Base-by-base conservation (phyloP, 2,329 filamentous ascomycete genomes). In the Coccinonectria pachysandricola region DNA sequence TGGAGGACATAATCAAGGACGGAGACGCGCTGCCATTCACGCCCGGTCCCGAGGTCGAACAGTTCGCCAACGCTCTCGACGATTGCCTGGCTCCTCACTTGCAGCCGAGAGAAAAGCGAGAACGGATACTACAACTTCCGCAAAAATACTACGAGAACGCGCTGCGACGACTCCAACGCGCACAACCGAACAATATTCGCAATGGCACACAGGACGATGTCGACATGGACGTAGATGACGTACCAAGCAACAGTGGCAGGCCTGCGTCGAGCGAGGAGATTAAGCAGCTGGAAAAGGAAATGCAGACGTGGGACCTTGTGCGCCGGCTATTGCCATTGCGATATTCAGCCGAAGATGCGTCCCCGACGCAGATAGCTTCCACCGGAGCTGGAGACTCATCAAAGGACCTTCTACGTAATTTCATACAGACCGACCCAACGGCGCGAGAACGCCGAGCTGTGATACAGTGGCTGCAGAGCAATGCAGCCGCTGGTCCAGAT, bases 251-350 rank as follows among this genome's bases (percentile, higher is more conserved):
- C 12, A 42, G 37, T 8, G 35, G 39, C 34, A 44, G 36, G 26
- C 37, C 33, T 23, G 39, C 39, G 31, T 43, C 42, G 20, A 35
- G 35, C 11, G 42, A 46, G 9, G 43, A 53, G 24, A 45, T 40
- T 24, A 48, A 36, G 68, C 46, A 69, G 30, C 79, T 85, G 66
- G 76, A 92, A 53, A 69, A 80, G 37, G 91, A 98, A 55, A 74
- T 77, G 20, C 84, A 92, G 44, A 91, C 86, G 0, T 98, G 91
- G 91, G 78, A 92, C 47, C 64, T 96, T 15, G 60, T 96, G 32
- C 70, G 75, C 24, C 71, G 82, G 19, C 64, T 93, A 34, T 67
- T 94, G 26, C 75, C 79, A 8, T 54, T 84, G 37, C 71, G 82
- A 43, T 78, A 84, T 48, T 59, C 65, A 18, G 35, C 47, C 10